Evolutionary conservation across 139 green algal genomes (phyloP), one percentile per base, ranked within the genome.

Genomic region (Chlorella vulgaris): DNA sequence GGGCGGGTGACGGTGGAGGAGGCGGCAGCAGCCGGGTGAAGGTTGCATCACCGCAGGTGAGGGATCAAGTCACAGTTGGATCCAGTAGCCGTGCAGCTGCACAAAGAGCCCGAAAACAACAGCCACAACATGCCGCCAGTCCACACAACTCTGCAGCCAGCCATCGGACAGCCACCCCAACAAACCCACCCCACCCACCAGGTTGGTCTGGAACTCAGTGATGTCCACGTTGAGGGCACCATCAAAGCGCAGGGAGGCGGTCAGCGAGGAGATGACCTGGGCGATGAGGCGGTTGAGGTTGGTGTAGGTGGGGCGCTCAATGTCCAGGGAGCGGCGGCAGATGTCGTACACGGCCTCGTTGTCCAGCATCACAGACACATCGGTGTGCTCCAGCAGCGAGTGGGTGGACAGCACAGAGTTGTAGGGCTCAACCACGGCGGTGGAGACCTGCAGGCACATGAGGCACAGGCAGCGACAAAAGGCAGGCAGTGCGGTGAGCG

Each of bases 131-230:
- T 58, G 47, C 47, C 47, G 7, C 65, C 13, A 31, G 19, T 35
- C 7, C 38, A 50, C 47, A 10, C 65, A 28, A n/a, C 42, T 19
- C n/a, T 1, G 2, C 19, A 40, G 24, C 21, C 35, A 55, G 21
- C 5, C 7, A 43, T 8, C 65, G 4, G 28, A 4, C 21, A 36
- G n/a, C n/a, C n/a, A n/a, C n/a, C n/a, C n/a, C n/a, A 19, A 21
- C 39, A 4, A 36, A 6, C 19, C 1, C 36, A 22, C 38, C 36
- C 36, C 38, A 51, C 70, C 33, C 70, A 78, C 96, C 90, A 99
- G 89, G 92, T 99, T 99, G 90, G 95, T 98, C 94, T 99, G 91
- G 94, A 99, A 99, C 92, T 98, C 96, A 61, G 95, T 98, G 67
- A 98, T 88, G 84, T 98, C 96, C 81, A 98, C 96, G 89, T 98